Evolutionary conservation across 495 filamentous ascomycete genomes (phyloP).

Genomic region (Tuber melanosporum): DNA sequence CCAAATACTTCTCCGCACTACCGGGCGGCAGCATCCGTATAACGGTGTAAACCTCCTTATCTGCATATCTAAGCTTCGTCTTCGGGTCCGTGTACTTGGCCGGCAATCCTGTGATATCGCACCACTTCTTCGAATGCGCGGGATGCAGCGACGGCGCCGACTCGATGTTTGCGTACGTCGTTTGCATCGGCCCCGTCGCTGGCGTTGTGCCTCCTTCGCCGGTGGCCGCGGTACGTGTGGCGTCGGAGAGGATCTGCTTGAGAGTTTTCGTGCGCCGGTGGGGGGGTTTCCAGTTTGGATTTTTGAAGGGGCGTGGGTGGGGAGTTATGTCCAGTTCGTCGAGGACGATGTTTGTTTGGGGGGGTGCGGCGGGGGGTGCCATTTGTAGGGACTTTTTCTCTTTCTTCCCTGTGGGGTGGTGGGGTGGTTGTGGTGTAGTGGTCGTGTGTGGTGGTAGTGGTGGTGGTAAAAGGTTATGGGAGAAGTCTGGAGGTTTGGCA

Average conservation of each 20-base stretch:
- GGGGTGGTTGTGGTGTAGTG: background rate
- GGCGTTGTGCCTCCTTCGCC: constrained; percentile 49
- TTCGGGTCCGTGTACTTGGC: constrained; percentile 90
- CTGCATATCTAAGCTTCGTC: constrained; percentile 78
- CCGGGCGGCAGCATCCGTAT: constrained; percentile 70
- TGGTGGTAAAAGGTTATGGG: background rate
- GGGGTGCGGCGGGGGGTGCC: constrained; percentile 20
- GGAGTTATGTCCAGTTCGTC: constrained; percentile 81
- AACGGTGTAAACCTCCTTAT: constrained; percentile 79
- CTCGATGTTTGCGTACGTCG: constrained; percentile 93
- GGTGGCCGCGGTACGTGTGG: constrained; percentile 73
- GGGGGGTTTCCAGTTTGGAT: constrained; percentile 77
- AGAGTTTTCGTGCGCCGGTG: constrained; percentile 96
- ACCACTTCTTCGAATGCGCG: constrained; percentile 72
- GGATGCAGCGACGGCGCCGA: constrained; percentile 74
- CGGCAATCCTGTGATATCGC: constrained; percentile 86
- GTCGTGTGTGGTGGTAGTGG: background rate
- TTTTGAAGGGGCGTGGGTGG: constrained; percentile 79
- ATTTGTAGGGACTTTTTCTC: constrained; percentile 6
- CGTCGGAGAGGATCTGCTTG: constrained; percentile 92
- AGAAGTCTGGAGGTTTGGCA: background rate
- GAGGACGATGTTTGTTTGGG: constrained; percentile 50
- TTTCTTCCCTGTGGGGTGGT: background rate
- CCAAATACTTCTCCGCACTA: constrained; percentile 76
- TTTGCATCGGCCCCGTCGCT: constrained; percentile 57